Evolutionary conservation across 768 basidiomycete species (phyloP), one percentile per base, ranked within the genome.

Genomic region (Suillus hirtellus): DNA sequence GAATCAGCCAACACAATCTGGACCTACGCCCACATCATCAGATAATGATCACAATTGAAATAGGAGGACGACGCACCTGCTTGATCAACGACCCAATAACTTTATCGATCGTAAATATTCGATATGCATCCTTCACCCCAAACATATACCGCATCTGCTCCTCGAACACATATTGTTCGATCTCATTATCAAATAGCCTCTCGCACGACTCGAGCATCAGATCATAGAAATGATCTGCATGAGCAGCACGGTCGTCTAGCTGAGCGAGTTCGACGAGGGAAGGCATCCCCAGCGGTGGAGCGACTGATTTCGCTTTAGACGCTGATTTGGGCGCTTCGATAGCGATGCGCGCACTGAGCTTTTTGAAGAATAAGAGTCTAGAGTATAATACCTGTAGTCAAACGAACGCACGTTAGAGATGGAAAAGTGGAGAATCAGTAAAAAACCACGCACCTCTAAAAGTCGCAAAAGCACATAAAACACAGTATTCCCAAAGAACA

Each of bases 91-190:
- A 82, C 1, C 90, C 91, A 49, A 98, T 84, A 42, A 98, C 81
- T 75, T 97, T 95, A 77, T 99, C 96, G 31, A 97, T 80, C 0
- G 96, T 98, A 75, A 97, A 99, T 70, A 95, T 85, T 71, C 89
- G 90, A 75, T 93, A 98, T 0, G 88, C 88, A 34, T 92, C 81
- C 81, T 86, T 86, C 50, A 87, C 82, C n/a, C 93, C 92, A 75
- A 94, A 96, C 81, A 95, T 88, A 61, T 82, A 83, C 49, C 96
- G 82, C 80, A 96, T 84, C 68, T 91, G 91, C 68, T 99, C 97
- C 76, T 99, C 96, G 72, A 96, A 99, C 4, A 81, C 83, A 49
- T 81, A 78, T 66, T 89, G 89, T 69, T 99, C 97, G 27, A 99
- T 81, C 72, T 97, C 93, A 66, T 90, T 92, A 71, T 96, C 96